phyloP scores from a whole-genome alignment of 2,329 filamentous ascomycete genomes.

The Lithohypha guttulata region DNA sequence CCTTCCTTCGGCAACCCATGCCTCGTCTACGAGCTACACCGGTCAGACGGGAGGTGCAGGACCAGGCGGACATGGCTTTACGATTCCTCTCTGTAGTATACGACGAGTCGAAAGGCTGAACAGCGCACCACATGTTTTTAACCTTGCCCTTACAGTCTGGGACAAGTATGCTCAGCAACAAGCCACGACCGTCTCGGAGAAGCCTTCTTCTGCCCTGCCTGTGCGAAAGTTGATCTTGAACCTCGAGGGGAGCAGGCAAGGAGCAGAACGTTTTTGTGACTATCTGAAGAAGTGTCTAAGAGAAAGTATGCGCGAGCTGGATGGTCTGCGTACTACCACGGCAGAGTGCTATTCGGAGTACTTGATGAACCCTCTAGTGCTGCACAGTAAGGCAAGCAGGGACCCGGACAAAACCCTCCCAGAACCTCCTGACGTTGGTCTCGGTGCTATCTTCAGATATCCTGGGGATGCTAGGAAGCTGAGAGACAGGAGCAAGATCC shows the following conservation, averaged over 20 bases:
- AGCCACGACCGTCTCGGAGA: slow-evolving; percentile 18
- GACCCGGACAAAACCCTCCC: slow-evolving; percentile 30
- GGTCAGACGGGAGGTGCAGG: slow-evolving; percentile 89
- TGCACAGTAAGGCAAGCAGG: slow-evolving; percentile 45
- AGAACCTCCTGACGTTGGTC: slow-evolving; percentile 75
- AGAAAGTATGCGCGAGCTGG: slow-evolving; percentile 77
- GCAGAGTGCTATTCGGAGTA: slow-evolving; percentile 88
- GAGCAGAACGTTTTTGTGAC: slow-evolving; percentile 93
- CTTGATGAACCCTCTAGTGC: slow-evolving; percentile 41
- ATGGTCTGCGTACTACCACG: slow-evolving; percentile 69
- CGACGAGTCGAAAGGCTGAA: slow-evolving; percentile 85
- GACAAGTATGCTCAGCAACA: slow-evolving; percentile 55
- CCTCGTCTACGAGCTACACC: slow-evolving; percentile 72
- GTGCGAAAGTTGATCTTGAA: slow-evolving; percentile 88
- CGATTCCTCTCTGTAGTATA: slow-evolving; percentile 82
- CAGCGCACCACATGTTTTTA: slow-evolving; percentile 84
- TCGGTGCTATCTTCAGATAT: slow-evolving; percentile 88
- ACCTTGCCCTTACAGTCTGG: slow-evolving; percentile 90
- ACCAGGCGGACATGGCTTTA: slow-evolving; percentile 91
- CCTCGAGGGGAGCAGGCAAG: slow-evolving; percentile 74
- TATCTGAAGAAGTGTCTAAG: slow-evolving; percentile 82
- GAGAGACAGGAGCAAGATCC: slow-evolving; percentile 91
- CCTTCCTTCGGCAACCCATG: slow-evolving; percentile 64
- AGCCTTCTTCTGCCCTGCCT: slow-evolving; percentile 33
- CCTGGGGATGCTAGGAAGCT: slow-evolving; percentile 91